These are phyloP conservation scores for Psilocybe azurescens DNA, from an alignment of 768 basidiomycete genomes.

Conservation along the genomic window DNA sequence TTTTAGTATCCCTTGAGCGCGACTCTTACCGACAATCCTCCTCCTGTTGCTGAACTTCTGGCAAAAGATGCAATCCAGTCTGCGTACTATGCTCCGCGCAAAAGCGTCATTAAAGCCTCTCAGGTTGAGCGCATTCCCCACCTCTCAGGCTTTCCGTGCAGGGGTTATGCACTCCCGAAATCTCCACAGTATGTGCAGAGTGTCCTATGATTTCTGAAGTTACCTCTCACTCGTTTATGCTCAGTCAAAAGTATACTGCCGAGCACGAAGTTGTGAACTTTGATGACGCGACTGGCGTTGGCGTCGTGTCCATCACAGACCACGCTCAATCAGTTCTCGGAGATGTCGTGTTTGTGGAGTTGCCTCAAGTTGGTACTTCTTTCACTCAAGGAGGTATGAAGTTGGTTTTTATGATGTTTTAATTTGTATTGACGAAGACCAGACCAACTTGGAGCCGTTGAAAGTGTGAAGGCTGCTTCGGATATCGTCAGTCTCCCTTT, in stretches of 20 bases:
- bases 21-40: background rate
- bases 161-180: conserved; percentile 47
- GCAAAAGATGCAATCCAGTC: conserved; percentile 39
- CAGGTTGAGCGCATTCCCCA: conserved; percentile 18
- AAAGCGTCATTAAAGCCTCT: conserved; percentile 27
- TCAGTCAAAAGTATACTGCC: conserved; percentile 79
- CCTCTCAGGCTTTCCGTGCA: conserved; percentile 28
- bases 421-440: conserved; percentile 1
- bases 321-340: conserved; percentile 92
- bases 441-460: conserved; percentile 92
- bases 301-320: conserved; percentile 86
- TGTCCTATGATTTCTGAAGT: background rate
- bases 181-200: conserved; percentile 59
- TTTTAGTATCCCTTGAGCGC: conserved; percentile 1
- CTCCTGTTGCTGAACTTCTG: conserved; percentile 1
- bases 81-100: conserved; percentile 36
- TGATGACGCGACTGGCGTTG: conserved; percentile 78
- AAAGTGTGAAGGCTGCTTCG: conserved; percentile 96
- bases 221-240: conserved; percentile 6
- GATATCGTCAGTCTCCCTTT: conserved; percentile 68
- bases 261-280: conserved; percentile 89
- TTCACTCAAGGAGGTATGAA: conserved; percentile 78
- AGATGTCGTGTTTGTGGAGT: conserved; percentile 97
- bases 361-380: conserved; percentile 67
- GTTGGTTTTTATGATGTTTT: conserved; percentile 4